Conservation (phyloP, 1,284 basidiomycete genomes). For the Flammula alnicola region DNA sequence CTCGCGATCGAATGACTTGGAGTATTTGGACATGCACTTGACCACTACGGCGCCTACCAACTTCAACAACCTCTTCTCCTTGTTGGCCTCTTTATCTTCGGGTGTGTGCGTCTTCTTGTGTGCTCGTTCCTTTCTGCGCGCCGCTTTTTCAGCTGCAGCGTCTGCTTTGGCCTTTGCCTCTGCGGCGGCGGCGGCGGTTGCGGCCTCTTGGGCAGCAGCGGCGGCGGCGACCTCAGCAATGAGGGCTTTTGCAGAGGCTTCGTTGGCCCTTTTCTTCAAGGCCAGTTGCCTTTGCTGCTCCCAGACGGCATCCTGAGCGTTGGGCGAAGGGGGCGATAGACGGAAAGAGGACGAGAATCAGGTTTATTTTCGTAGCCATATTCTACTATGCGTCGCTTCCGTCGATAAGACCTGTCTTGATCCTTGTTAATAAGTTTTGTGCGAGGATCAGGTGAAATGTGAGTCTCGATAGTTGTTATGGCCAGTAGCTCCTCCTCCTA, state of each 20-base stretch:
- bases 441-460: too few relatives aligned
- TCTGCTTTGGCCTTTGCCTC: slow-evolving; percentile 48
- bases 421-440: too few relatives aligned
- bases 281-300: neutral
- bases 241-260: slow-evolving; percentile 37
- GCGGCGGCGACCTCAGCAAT: slow-evolving; percentile 48
- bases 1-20: slow-evolving; percentile 80
- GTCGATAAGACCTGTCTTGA: neutral
- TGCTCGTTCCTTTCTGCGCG: slow-evolving; percentile 43
- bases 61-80: slow-evolving; percentile 85
- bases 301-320: neutral
- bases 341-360: neutral
- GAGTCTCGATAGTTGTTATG: too few relatives aligned
- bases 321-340: neutral
- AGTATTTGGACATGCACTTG: slow-evolving; percentile 89
- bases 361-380: too few relatives aligned
- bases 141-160: slow-evolving; percentile 43
- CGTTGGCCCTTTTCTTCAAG: slow-evolving; percentile 3
- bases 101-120: slow-evolving; percentile 45
- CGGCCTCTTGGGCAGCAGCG: slow-evolving; percentile 48
- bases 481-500: too few relatives aligned
- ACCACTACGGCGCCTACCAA: slow-evolving; percentile 92
- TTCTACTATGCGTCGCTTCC: slow-evolving; percentile 8
- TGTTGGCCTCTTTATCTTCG: slow-evolving; percentile 68
- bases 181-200: slow-evolving; percentile 38